Evolutionary conservation across 2,329 filamentous ascomycete genomes (phyloP).

Genomic region (Stemphylium lycopersici): DNA sequence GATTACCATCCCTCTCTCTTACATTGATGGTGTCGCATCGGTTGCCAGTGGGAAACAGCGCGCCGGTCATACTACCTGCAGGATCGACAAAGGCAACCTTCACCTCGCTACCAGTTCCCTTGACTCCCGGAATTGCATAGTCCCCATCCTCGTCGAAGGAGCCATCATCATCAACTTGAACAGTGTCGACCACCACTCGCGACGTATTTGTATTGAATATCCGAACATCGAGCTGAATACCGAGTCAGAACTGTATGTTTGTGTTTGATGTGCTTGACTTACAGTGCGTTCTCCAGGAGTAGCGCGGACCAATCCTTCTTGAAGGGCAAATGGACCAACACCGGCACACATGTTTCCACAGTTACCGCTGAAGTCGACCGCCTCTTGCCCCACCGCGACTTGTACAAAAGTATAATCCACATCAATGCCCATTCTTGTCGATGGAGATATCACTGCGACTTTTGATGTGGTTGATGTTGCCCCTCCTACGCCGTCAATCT

Average conservation of each 20-base stretch:
- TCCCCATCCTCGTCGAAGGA: constrained; percentile 53
- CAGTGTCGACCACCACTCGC: constrained; percentile 62
- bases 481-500: constrained; percentile 73
- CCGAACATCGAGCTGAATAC: constrained; percentile 50
- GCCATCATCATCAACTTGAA: constrained; percentile 58
- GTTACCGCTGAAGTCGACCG: constrained; percentile 72
- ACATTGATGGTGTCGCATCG: constrained; percentile 55
- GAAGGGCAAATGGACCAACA: constrained; percentile 68
- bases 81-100: constrained; percentile 67
- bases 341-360: constrained; percentile 75
- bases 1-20: constrained; percentile 16
- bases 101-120: constrained; percentile 63
- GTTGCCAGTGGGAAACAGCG: constrained; percentile 64
- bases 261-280: not conserved
- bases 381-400: constrained; percentile 65
- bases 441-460: constrained; percentile 67
- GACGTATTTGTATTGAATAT: constrained; percentile 73
- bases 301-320: constrained; percentile 57
- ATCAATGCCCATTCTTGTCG: constrained; percentile 53
- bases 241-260: not conserved
- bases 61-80: constrained; percentile 67
- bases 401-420: constrained; percentile 75
- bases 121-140: constrained; percentile 68
- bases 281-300: constrained; percentile 30
- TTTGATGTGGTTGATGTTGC: constrained; percentile 73